Conservation (phyloP, 345 rosid genomes). For the Syzygium aromaticum region DNA sequence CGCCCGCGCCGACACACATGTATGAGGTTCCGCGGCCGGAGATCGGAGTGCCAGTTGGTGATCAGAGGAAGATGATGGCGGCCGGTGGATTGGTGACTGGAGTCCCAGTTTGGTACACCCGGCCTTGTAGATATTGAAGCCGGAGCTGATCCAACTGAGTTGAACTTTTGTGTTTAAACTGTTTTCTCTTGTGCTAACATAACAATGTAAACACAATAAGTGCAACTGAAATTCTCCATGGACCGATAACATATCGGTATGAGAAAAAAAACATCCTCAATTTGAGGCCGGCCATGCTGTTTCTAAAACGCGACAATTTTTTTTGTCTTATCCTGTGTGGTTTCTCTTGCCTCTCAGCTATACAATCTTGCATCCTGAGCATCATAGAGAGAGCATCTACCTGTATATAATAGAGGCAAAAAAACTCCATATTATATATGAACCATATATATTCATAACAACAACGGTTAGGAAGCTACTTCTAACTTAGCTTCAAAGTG, state of each 20-base stretch:
- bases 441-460: not conserved
- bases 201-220: not conserved
- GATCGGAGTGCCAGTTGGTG: not conserved
- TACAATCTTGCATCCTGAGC: not conserved
- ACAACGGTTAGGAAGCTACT: not conserved
- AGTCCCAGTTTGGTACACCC: conserved; percentile 30
- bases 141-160: not conserved
- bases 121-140: not conserved
- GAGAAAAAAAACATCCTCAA: not conserved
- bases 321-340: not conserved
- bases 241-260: not conserved
- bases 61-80: not conserved
- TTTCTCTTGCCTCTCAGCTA: not conserved
- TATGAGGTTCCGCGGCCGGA: conserved; percentile 11
- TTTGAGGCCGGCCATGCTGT: not conserved
- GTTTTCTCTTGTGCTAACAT: not conserved
- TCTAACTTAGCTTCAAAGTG: not conserved
- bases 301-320: not conserved
- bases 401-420: not conserved
- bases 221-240: not conserved
- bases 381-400: not conserved
- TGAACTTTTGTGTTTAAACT: not conserved
- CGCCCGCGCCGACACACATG: conserved; percentile 6
- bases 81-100: conserved; percentile 29
- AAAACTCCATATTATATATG: not conserved